Evolutionary conservation across 352 stramenopile species (phyloP), one percentile per base, ranked within the genome.

Genomic region (Pythium dissotocum): DNA sequence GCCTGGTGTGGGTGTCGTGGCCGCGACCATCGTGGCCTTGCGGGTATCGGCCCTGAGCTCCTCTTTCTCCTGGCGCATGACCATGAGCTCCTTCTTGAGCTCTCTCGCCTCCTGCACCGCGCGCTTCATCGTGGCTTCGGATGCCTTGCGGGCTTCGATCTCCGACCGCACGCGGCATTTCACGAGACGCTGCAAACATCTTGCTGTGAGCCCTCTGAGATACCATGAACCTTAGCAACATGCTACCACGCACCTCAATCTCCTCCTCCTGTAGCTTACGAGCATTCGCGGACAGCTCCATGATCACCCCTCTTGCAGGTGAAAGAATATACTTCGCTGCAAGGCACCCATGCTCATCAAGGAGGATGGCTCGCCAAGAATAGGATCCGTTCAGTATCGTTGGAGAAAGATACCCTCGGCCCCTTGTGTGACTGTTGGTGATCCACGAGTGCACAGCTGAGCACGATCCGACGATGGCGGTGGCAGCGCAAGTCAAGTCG

Each of bases 131-230:
- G 81, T 89, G 32, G 71, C 84, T 58, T 93, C 83, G 0, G 76
- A 78, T 1, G 85, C 83, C 63, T 91, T 93, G 24, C 85, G 79
- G 24, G 81, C 83, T 58, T 93, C 83, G 12, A 87, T 81, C 72
- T 93, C 85, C 33, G 85, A 93, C 9, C 85, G 81, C 16, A 91
- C 59, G 14, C 85, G 85, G 70, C 82, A 93, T 75, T 93, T 93
- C 26, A 91, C 85, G 36, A 93, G 77, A 32, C 81, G 76, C 84
- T 92, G 61, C 33, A 8, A 13, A 2, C 16, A 52, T 33, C 24
- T 8, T 55, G 4, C 24, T 16, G 56, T 21, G 5, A 62, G 21
- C 16, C 10, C 4, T 35, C 36, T 8, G 26, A 28, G 36, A 21
- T 8, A 30, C 30, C 52, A 58, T 4, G 12, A 58, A 28, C 4